Conservation (phyloP, 768 basidiomycete species). For the Daedaleopsis sinensis region DNA sequence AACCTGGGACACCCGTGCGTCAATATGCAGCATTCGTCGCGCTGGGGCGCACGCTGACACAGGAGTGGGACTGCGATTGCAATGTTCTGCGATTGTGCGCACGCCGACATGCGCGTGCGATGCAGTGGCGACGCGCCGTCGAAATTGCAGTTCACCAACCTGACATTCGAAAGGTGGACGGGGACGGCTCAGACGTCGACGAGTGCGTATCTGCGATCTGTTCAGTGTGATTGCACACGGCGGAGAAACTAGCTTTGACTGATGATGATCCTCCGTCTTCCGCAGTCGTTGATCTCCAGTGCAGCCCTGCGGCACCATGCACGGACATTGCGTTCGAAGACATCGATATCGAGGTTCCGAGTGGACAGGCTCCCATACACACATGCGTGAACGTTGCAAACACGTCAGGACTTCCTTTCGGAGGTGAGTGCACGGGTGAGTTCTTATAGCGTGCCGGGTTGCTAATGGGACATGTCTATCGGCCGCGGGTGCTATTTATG, state of each 20-base stretch:
- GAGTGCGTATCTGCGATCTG: conserved; percentile 12
- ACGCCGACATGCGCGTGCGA: not conserved
- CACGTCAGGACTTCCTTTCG: conserved; percentile 26
- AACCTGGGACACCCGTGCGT: conserved; percentile 50
- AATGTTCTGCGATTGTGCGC: no score
- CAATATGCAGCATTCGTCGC: not conserved
- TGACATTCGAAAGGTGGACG: conserved; percentile 49
- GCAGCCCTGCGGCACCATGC: conserved; percentile 52
- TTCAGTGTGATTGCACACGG: not conserved
- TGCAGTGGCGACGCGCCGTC: conserved; percentile 54
- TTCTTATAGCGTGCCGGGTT: not conserved
- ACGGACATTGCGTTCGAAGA: conserved; percentile 43
- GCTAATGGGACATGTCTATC: not conserved
- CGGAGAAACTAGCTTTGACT: not conserved
- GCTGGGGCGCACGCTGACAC: not conserved
- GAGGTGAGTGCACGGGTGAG: conserved; percentile 7
- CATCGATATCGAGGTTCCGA: conserved; percentile 39
- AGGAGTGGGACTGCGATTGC: not conserved
- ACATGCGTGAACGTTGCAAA: conserved; percentile 53
- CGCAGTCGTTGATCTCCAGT: conserved; percentile 53
- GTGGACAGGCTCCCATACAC: conserved; percentile 37
- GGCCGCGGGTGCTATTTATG: not conserved
- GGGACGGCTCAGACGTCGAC: conserved; percentile 42
- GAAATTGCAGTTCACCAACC: conserved; percentile 46
- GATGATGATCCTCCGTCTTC: not conserved